phyloP scores from a whole-genome alignment of 768 basidiomycete genomes.

The Cyathus striatus region DNA sequence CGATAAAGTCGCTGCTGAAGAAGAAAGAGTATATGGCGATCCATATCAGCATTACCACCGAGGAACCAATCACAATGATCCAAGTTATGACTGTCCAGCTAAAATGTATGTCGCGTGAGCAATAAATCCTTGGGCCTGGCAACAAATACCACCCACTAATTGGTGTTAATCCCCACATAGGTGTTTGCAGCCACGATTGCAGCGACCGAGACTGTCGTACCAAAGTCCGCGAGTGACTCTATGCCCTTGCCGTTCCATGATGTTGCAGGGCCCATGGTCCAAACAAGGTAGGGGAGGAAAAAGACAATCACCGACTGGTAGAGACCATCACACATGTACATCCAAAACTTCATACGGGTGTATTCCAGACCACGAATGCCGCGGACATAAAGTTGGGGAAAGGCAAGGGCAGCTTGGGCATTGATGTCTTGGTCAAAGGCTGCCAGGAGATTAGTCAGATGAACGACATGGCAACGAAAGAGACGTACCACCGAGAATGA shows the following conservation, averaged over 20 bases:
- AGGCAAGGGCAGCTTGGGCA: conserved; percentile 82
- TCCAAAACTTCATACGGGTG: conserved; percentile 88
- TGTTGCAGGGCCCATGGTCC: conserved; percentile 56
- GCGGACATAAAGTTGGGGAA: conserved; percentile 92
- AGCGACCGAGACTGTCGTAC: conserved; percentile 84
- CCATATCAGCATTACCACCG: conserved; percentile 82
- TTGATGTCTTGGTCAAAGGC: conserved; percentile 97
- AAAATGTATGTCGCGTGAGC: conserved; percentile 14
- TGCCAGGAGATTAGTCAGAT: conserved; percentile 18
- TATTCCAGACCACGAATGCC: conserved; percentile 94
- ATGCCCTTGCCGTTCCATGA: conserved; percentile 81
- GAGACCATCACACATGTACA: conserved; percentile 90
- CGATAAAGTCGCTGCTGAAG: conserved; percentile 61
- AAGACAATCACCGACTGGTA: conserved; percentile 89
- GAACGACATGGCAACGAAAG: conserved; percentile 1
- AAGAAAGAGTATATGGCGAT: conserved; percentile 85
- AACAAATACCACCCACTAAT: conserved; percentile 62
- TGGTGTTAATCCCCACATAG: conserved; percentile 85
- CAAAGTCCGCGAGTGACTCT: conserved; percentile 80
- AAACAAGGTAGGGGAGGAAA: conserved; percentile 78
- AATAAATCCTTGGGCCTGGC: too few relatives aligned
- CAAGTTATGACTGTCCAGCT: conserved; percentile 86
- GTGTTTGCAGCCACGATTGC: conserved; percentile 87
- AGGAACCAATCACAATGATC: conserved; percentile 75
- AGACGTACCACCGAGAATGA: conserved; percentile 74